Evolutionary conservation across 1,139 yeast genomes (phyloP), one percentile per base, ranked within the genome.

Genomic region (Zygosaccharomyces sapae): DNA sequence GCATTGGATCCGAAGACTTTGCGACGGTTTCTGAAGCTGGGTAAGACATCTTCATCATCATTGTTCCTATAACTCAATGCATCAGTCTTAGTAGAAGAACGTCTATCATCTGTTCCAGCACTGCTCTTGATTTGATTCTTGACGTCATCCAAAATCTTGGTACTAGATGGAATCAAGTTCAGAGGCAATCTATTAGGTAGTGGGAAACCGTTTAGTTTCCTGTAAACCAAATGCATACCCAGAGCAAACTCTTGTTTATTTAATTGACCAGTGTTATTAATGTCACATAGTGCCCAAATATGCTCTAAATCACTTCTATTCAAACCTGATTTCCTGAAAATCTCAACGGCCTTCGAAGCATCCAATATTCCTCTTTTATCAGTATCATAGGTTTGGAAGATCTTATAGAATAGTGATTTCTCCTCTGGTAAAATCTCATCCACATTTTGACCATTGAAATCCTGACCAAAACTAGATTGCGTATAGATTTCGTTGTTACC

Each of bases 251-350:
- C 89, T 64, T 85, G 90, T 58, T 79, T 81, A 62, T 83, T 84
- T 55, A 85, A 73, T 62, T 79, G 82, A 1, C 92, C 89, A 48
- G 81, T 75, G 59, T 84, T 83, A 46, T 81, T 80, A 18, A 79
- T 73, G 61, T 86, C 90, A 33, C 85, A 79, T 54, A 85, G 71
- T 46, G 85, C 88, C 98, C 98, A 92, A 53, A 92, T 87, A 33
- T 82, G 75, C 65, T 90, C 97, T 53, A 92, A 75, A 57, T 90
- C 97, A 7, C 81, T 77, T 66, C 97, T 80, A 48, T 82, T 76
- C 55, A 92, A 77, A 1, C 97, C 97, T 24, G 95, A 85, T 68
- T 92, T 92, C 42, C 94, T 83, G 67, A 92, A 89, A 33, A 92
- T 83, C 52, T 80, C 80, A 46, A 92, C 88, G 0, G 96, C 96